Base-by-base conservation (phyloP, 768 basidiomycete species). In the Boletus coccyginus region DNA sequence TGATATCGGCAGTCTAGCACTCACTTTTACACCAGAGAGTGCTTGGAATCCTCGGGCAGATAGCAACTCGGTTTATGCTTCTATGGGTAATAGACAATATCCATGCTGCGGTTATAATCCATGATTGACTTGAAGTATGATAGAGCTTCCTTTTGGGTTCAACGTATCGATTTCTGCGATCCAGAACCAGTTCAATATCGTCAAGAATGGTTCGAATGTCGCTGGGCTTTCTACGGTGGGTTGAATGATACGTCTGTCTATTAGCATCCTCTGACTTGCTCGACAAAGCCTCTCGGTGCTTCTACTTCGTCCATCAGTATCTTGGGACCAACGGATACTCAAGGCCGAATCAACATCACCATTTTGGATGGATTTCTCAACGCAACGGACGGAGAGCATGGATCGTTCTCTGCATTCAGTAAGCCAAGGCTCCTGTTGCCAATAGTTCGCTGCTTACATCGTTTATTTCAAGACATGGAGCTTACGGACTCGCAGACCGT, bases 91-190 rank as follows among this genome's bases (percentile, higher is more conserved):
- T 77, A 66, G 19, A 24, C 32, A 19, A 31, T 55, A 13, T 12
- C 38, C 33, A n/a, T 53, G 7, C 19, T 52, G 14, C 46, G 31
- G n/a, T n/a, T 32, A 40, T 16, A 52, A 27, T 31, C 62, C 5
- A 50, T 35, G 19, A 46, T 55, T 55, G 35, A 42, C 3, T 51
- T 46, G 48, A n/a, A 47, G 40, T 52, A 43, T 21, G 21, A 21
- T 56, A 87, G 86, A 79, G 59, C 71, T 90, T 38, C 88, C 88
- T 33, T 90, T 90, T 57, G 88, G 88, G 11, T 90, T 90, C 68
- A 72, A 71, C 29, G 9, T 88, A 17, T 71, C 73, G 1, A 81
- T 90, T 50, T 77, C 74, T 31, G 68, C 86, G 56, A 88, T 90
- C 33, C 73, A 81, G 65, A 90, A 90, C 62, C 70, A 77, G 33